A percentile compares a stretch with the other conserved stretches of the same genome.
Conservation (phyloP, 352 stramenopile species). For the Nothophytophthora sp. region DNA sequence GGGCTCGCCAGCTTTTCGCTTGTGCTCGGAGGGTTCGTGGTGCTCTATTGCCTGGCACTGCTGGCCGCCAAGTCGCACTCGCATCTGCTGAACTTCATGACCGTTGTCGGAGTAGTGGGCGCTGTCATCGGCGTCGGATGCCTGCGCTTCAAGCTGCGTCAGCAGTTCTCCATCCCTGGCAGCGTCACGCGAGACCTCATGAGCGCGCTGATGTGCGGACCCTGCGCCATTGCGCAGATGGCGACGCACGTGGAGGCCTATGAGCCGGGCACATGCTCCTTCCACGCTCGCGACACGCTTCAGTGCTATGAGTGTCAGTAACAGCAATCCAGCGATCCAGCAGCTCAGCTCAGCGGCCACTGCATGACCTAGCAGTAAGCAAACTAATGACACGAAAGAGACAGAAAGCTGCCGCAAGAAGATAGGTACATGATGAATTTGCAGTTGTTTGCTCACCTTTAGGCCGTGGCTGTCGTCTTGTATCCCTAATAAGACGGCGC, state of each 20-base stretch:
- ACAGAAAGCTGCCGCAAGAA: too few species aligned
- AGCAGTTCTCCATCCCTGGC: constrained; percentile 43
- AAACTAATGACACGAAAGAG: too few species aligned
- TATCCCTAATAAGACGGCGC: constrained; percentile 35
- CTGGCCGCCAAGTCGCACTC: constrained; percentile 2
- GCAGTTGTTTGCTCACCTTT: too few species aligned
- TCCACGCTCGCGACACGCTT: constrained; percentile 26
- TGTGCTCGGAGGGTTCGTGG: constrained; percentile 6
- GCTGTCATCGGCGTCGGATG: constrained; percentile 8
- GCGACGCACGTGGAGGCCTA: constrained; percentile 39
- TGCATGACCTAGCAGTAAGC: too few species aligned
- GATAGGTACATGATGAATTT: too few species aligned
- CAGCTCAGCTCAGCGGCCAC: too few species aligned
- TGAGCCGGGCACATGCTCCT: constrained; percentile 24
- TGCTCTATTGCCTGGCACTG: constrained; percentile 7
- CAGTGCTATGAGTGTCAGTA: background rate
- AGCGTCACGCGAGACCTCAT: constrained; percentile 29
- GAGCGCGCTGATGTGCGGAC: constrained; percentile 33
- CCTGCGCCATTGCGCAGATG: constrained; percentile 47
- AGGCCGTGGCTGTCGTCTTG: too few species aligned
- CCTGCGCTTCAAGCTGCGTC: constrained; percentile 38
- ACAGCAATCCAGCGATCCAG: too few species aligned
- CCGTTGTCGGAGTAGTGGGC: background rate
- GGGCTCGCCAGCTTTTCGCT: constrained; percentile 24
- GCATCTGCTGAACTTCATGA: background rate